Conservation (phyloP, 1,284 basidiomycete species). For the Austroboletus novae-zelandiae region DNA sequence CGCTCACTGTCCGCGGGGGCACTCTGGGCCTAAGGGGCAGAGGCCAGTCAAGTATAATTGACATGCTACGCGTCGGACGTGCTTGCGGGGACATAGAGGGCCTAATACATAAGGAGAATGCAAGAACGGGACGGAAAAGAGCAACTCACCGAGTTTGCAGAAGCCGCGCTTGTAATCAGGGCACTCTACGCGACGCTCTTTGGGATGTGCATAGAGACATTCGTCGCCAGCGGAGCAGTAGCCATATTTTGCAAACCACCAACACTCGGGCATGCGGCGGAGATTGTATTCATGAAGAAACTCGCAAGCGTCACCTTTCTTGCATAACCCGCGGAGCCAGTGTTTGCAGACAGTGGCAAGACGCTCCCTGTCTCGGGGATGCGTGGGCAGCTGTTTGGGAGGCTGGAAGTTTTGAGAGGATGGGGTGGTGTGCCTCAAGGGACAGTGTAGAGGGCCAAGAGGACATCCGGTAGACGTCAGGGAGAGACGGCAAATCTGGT, state of each 20-base stretch:
- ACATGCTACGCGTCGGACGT: slow-evolving; percentile 89
- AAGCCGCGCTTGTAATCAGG: slow-evolving; percentile 96
- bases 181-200: slow-evolving; percentile 90
- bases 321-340: slow-evolving; percentile 97
- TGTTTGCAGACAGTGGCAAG: slow-evolving; percentile 98
- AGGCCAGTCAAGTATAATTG: slow-evolving; percentile 92
- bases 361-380: slow-evolving; percentile 83
- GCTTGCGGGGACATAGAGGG: slow-evolving; percentile 88
- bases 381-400: slow-evolving; percentile 74
- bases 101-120: slow-evolving; percentile 45
- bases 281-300: slow-evolving; percentile 99
- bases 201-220: slow-evolving; percentile 98
- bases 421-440: slow-evolving; percentile 85
- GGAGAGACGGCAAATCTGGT: slow-evolving; percentile 86
- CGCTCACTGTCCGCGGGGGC: slow-evolving; percentile 88
- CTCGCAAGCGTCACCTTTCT: slow-evolving; percentile 98
- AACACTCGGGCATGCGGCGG: slow-evolving; percentile 98
- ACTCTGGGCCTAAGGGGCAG: slow-evolving; percentile 92
- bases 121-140: slow-evolving; percentile 2
- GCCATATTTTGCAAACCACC: slow-evolving; percentile 98
- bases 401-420: slow-evolving; percentile 87
- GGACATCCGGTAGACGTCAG: slow-evolving; percentile 84
- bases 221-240: slow-evolving; percentile 98
- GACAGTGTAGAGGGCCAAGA: slow-evolving; percentile 83
- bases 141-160: slow-evolving; percentile 77